Base-by-base conservation (phyloP, 169 alveolate species). In the Plasmodium vinckei region DNA sequence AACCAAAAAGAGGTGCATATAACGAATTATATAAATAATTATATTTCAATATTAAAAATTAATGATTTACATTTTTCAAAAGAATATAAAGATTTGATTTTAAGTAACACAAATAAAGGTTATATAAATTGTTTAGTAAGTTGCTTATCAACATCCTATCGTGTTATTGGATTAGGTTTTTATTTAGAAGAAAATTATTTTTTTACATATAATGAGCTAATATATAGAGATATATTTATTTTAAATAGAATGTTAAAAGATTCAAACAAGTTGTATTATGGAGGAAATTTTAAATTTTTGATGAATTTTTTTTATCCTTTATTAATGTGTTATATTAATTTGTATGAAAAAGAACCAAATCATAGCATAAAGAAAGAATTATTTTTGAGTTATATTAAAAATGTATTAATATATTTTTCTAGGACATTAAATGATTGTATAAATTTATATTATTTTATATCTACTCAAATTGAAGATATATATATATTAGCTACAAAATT, bases 221-320 rank as follows among this genome's bases (percentile, higher is more conserved):
- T 69, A 49, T 39, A 71, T 6, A 84, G 70, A 63, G 91, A 84
- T 84, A 72, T 84, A 19, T 84, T 63, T 57, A 57, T 69, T 39
- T 21, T 84, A 49, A 84, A 84, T 61, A 54, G 56, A 70, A 72
- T 84, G 44, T 5, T 84, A 5, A 70, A 68, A 57, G 91, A 84
- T 49, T 56, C 87, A 5, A 84, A 70, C 49, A 84, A 64, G 25
- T 33, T 49, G 21, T 84, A 39, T 47, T 27, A 69, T 57, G 91
- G 91, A 44, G 91, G 91, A 0, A 84, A 84, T 64, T 84, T 84
- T 49, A 67, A 84, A 84, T 68, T 84, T 42, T 44, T 84, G 15
- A 84, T 84, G 57, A 84, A 84, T 57, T 84, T 84, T 84, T 84
- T 84, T 72, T 84, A 84, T 51, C 91, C 91, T n/a, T 47, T 84